Conservation (phyloP, 148 eudicot species). For the Gaultheria prostrata region DNA sequence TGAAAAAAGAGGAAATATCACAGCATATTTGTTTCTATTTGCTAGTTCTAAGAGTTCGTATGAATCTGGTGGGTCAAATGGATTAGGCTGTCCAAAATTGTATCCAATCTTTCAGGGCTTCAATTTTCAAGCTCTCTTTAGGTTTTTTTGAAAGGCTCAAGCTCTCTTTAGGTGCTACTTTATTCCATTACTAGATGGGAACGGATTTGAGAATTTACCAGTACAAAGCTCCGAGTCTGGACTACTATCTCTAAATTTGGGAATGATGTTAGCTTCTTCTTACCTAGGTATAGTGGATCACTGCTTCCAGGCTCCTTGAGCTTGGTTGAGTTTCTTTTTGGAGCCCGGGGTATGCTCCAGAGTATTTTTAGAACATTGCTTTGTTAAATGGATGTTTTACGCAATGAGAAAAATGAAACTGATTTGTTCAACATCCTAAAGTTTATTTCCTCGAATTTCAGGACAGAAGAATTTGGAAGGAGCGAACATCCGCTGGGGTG, state of each 20-base stretch:
- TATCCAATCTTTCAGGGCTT: neutral
- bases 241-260: neutral
- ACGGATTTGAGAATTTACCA: neutral
- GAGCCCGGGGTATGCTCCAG: neutral
- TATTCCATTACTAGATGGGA: neutral
- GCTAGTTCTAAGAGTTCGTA: neutral
- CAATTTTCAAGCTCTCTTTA: neutral
- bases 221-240: neutral
- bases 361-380: neutral
- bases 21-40: neutral
- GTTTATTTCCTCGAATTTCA: slow-evolving; percentile 21
- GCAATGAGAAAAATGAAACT: neutral
- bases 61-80: neutral
- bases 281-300: neutral
- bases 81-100: neutral
- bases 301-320: slow-evolving; percentile 3
- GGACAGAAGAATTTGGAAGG: slow-evolving; percentile 98
- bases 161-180: neutral
- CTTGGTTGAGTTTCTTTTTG: neutral
- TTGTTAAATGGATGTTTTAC: neutral
- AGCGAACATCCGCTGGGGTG: slow-evolving; percentile 63
- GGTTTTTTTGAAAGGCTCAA: too few relatives aligned
- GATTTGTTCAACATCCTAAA: neutral
- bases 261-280: neutral
- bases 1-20: too few relatives aligned